Evolutionary conservation across 495 filamentous ascomycete genomes (phyloP).

Genomic region (Tricharina praecox): DNA sequence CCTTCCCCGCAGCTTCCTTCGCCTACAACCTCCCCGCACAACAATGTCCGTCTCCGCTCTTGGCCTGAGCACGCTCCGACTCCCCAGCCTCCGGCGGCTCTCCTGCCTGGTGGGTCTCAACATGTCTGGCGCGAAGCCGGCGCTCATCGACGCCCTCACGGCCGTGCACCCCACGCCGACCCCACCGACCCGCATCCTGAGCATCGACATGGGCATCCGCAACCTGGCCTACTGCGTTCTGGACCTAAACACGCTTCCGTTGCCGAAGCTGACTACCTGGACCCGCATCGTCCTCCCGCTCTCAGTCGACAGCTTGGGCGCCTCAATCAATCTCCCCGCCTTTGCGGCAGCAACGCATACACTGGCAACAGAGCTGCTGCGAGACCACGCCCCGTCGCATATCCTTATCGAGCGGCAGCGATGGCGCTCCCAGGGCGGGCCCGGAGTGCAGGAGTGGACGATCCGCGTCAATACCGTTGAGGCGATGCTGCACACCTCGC

Average conservation of each 20-base stretch:
- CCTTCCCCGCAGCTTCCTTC: too few species aligned
- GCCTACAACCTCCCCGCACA: not conserved
- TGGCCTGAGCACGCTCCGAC: too few species aligned
- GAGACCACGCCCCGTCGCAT: not conserved
- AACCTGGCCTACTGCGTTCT: conserved; percentile 65
- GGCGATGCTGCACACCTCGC: conserved; percentile 68
- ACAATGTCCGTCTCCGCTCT: not conserved
- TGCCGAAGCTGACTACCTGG: conserved; percentile 28
- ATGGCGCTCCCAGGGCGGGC: conserved; percentile 49
- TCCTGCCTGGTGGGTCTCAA: not conserved
- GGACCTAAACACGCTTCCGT: conserved; percentile 19
- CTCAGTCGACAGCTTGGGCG: not conserved
- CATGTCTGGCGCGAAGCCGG: not conserved
- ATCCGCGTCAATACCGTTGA: conserved; percentile 80
- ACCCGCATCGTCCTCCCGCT: conserved; percentile 14
- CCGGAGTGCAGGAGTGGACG: conserved; percentile 72
- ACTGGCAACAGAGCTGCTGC: not conserved
- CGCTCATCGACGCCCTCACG: not conserved
- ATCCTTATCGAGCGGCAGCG: conserved; percentile 82
- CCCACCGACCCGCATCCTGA: conserved; percentile 39
- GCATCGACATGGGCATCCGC: conserved; percentile 74
- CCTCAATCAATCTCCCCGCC: not conserved
- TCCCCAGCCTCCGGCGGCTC: not conserved
- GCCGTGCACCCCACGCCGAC: not conserved
- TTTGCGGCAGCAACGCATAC: not conserved